These are phyloP conservation scores for Saxophila tyrrhenica DNA, from an alignment of 495 filamentous ascomycete species.

Conservation along the genomic window DNA sequence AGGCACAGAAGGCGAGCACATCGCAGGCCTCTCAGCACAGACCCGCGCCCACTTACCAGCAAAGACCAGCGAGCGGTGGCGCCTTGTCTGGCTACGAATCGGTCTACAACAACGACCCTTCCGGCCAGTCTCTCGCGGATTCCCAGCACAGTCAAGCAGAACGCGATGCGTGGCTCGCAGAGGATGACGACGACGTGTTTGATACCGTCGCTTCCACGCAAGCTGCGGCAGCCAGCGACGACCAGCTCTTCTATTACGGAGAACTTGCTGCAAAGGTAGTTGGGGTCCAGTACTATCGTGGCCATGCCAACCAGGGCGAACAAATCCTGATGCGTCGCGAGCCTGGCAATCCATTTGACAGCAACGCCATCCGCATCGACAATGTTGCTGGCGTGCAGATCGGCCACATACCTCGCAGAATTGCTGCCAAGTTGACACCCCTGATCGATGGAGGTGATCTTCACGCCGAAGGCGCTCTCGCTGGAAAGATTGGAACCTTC, in stretches of 20 bases:
- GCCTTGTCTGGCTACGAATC: neutral
- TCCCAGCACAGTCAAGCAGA: conserved; percentile 10
- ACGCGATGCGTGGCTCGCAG: conserved; percentile 13
- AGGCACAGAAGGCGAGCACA: conserved; percentile 4
- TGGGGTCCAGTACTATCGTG: conserved; percentile 67
- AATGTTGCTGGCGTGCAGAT: conserved; percentile 73
- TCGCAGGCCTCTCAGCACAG: neutral
- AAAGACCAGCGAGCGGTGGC: conserved; percentile 2
- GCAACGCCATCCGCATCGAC: conserved; percentile 66
- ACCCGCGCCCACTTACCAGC: neutral
- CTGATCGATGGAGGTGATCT: conserved; percentile 53
- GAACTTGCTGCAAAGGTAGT: conserved; percentile 56
- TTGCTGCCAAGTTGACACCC: conserved; percentile 59
- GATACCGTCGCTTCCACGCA: conserved; percentile 15
- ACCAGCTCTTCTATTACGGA: conserved; percentile 11
- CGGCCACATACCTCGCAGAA: conserved; percentile 58
- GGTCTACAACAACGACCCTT: neutral
- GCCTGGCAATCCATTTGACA: conserved; percentile 59
- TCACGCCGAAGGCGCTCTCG: conserved; percentile 53
- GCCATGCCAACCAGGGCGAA: conserved; percentile 60
- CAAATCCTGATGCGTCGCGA: conserved; percentile 58
- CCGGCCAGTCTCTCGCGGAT: neutral
- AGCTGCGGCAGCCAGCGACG: conserved; percentile 1
- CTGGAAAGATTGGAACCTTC: conserved; percentile 48
- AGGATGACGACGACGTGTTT: conserved; percentile 12